Evolutionary conservation across 2,329 filamentous ascomycete species (phyloP), one percentile per base, ranked within the genome.

Genomic region (Penicillium sclerotiorum): DNA sequence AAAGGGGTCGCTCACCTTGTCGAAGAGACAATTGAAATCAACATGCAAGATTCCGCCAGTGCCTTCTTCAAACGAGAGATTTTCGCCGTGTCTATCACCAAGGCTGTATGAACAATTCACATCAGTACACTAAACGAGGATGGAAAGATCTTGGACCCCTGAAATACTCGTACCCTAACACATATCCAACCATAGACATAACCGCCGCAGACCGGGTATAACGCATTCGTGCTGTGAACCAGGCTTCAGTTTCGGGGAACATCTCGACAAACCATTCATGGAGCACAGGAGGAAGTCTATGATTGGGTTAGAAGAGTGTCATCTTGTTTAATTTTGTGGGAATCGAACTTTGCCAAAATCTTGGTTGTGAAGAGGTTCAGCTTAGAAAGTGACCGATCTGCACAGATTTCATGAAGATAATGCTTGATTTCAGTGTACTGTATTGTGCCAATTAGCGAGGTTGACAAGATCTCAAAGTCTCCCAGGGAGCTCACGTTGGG

Each of bases 141-240:
- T 13, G 22, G 23, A 18, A 40, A 23, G 13, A 9, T 13, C 3
- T 5, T 9, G n/a, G 12, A 6, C 8, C 11, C 23, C 6, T 17
- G 8, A 6, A 5, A 23, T 25, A 37, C 17, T 57, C 70, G 46
- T 65, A 76, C 52, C 84, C 94, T 4, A 99, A 81, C 41, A 97
- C 92, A 49, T 95, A 95, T 42, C 94, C 94, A 4, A 96, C 90
- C 83, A 99, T 99, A n/a, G 91, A 96, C 92, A 99, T 99, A 59
- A 99, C 94, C 9, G 95, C 94, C 63, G 89, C 93, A 1, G 94
- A 95, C 4, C 94, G 85, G 2, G 94, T 95, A 73, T 97, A 99
- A 39, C 86, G 84, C 37, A 97, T 79, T 7, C 94, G 84, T 8
- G 93, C 92, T 2, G 85, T 82, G 70, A 99, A 95, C 94, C 94